Evolutionary conservation across 257 asterid genomes (phyloP), one percentile per base, ranked within the genome.

Genomic region (Salvia splendens): DNA sequence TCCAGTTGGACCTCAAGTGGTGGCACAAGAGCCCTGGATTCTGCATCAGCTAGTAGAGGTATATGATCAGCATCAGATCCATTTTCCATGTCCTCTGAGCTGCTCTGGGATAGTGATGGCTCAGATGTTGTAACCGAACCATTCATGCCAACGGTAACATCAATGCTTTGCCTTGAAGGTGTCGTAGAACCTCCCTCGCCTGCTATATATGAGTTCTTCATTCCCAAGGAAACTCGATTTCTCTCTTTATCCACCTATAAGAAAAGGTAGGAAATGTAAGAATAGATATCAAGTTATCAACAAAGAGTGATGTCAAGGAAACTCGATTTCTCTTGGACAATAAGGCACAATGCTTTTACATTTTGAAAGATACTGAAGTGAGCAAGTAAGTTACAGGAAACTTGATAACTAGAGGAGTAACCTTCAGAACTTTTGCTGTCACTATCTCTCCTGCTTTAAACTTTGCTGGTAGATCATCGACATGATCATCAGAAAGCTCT

Each of bases 1-100:
- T 91, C 96, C 70, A 94, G 88, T 52, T 85, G 88, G 68, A 94
- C 99, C 75, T 90, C 96, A 16, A 94, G 95, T 16, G 99, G 81
- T 46, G 86, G 97, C 65, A 91, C 77, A 45, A 85, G 84, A 69
- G 96, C 93, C 77, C 97, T 80, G 67, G 95, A 83, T 80, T 84
- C 96, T 64, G 81, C 64, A 65, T 80, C 95, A 45, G 82, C 86
- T 58, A 78, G 89, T 71, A 78, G 75, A 32, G 75, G 78, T 70
- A 58, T 67, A 57, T 55, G 77, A 66, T 45, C 83, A 73, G 48
- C 70, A 62, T 79, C 85, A 64, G 72, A 65, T 41, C 67, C 83
- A 67, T 56, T 55, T 42, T 54, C 50, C 15, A 46, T 6, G 61
- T 77, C 69, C 55, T 68, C 53, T 11, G 82, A 66, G 76, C 62